Conservation (phyloP, 805 yeast species). For the Candida palmyrensis region DNA sequence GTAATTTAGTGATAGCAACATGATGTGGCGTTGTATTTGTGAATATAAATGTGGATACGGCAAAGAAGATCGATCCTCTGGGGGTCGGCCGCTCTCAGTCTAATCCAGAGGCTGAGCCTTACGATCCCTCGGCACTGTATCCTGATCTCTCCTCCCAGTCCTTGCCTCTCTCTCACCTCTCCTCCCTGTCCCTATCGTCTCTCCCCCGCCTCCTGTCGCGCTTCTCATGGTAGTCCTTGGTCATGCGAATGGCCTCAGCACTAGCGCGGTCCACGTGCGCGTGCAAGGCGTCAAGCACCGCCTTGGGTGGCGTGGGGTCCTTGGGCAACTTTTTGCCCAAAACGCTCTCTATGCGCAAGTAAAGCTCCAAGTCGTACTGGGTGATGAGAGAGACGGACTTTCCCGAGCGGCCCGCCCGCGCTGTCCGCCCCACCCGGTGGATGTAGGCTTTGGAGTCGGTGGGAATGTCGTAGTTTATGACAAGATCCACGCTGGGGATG, state of each 20-base stretch:
- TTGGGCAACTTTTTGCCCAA: conserved; percentile 79
- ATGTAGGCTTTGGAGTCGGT: conserved; percentile 81
- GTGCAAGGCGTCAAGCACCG: conserved; percentile 70
- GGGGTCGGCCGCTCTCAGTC: too few species aligned
- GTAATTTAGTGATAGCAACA: too few species aligned
- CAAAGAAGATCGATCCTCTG: too few species aligned
- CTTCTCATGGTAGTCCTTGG: conserved; percentile 57
- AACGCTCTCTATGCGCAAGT: conserved; percentile 83
- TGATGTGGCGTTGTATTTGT: too few species aligned
- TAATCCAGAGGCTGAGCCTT: too few species aligned
- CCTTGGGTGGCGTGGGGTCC: conserved; percentile 69
- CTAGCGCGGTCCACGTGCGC: conserved; percentile 88
- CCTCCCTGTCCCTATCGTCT: conserved; percentile 33
- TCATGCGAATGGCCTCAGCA: conserved; percentile 81
- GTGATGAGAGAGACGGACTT: conserved; percentile 85
- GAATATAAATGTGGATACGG: too few species aligned
- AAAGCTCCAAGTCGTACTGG: conserved; percentile 89
- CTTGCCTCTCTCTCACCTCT: conserved; percentile 12
- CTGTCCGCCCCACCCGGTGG: conserved; percentile 93
- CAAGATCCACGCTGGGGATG: conserved; percentile 75
- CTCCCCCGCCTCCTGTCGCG: conserved; percentile 17
- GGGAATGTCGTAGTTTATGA: conserved; percentile 74
- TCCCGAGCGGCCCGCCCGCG: conserved; percentile 89
- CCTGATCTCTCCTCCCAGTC: too few species aligned
- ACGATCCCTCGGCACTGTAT: too few species aligned